Conservation (phyloP, 257 asterid genomes). For the Solanum ahanhuiri region DNA sequence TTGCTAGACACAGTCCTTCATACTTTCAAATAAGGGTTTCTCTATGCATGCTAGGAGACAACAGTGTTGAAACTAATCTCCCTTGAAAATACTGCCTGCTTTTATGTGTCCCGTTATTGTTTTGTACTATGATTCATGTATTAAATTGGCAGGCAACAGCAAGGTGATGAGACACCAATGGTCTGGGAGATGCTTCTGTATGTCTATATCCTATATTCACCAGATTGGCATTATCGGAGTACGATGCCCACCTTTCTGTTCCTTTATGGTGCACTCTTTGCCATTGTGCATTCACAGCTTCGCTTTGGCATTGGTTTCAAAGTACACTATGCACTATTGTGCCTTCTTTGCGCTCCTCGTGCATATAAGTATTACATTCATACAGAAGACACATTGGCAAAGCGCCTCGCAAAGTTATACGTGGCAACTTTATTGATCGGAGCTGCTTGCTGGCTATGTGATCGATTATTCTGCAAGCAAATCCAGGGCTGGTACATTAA, state of each 20-base stretch:
- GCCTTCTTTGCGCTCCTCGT: slow-evolving; percentile 93
- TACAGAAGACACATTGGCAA: slow-evolving; percentile 66
- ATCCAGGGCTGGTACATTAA: slow-evolving; percentile 44
- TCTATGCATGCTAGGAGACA: neutral
- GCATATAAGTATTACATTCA: slow-evolving; percentile 81
- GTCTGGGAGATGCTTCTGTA: slow-evolving; percentile 99
- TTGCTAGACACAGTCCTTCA: neutral
- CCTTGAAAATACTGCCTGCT: neutral
- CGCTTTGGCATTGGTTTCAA: slow-evolving; percentile 62
- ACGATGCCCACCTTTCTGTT: slow-evolving; percentile 93
- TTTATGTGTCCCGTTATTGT: neutral
- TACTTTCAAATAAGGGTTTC: neutral
- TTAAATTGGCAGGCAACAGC: slow-evolving; percentile 60
- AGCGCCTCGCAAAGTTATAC: slow-evolving; percentile 64
- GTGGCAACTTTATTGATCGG: slow-evolving; percentile 43
- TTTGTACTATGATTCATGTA: neutral
- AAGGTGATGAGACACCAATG: slow-evolving; percentile 99
- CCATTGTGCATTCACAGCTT: slow-evolving; percentile 60
- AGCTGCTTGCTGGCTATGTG: slow-evolving; percentile 65
- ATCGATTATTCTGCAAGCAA: slow-evolving; percentile 51
- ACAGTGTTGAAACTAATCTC: neutral
- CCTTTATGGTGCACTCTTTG: slow-evolving; percentile 77
- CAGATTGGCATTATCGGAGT: slow-evolving; percentile 96
- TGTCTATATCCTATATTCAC: slow-evolving; percentile 90
- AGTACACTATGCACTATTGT: slow-evolving; percentile 74